Evolutionary conservation across 2,329 filamentous ascomycete genomes (phyloP), one percentile per base, ranked within the genome.

Genomic region (Sclerotinia glacialis): DNA sequence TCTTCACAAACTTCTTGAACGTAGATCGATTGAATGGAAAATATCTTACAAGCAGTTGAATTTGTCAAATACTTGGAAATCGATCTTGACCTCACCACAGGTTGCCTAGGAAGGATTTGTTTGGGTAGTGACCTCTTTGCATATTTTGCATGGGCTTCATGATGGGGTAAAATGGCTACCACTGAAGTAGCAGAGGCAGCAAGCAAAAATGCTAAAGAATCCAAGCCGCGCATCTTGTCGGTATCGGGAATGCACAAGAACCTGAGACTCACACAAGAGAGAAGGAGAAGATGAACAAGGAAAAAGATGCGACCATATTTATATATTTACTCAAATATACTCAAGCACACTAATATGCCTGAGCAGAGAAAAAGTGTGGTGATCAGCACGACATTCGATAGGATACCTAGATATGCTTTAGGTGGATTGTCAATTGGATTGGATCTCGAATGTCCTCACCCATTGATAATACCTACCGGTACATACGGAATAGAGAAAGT

Each of bases 1-100:
- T 28, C 28, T 26, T 23, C 26, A 23, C 26, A 26, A 37, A 28
- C 34, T 3, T n/a, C 18, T n/a, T 7, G 44, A 50, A 37, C 23
- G n/a, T 6, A 16, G n/a, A n/a, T 9, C 14, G 40, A 46, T n/a
- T 12, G 3, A 28, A 16, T 9, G 26, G n/a, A 54, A 9, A 21
- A 23, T 12, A 26, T 23, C 69, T 34, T 63, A 72, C 71, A 60
- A 47, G 63, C 52, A 23, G 71, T 71, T 40, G 62, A 56, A 54
- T 71, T 67, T 26, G 58, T 72, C 54, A 72, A 56, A 53, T 66
- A 72, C 26, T 69, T 52, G 7, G 69, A 68, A 50, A 68, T 70
- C 34, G 67, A 40, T 42, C 50, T 66, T 31, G 58, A 44, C 46
- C 61, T 68, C 7, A 69, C 60, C 4, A 66, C 65, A 55, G 67